phyloP scores from a whole-genome alignment of 2,329 filamentous ascomycete species.

The Fusarium floridanum region DNA sequence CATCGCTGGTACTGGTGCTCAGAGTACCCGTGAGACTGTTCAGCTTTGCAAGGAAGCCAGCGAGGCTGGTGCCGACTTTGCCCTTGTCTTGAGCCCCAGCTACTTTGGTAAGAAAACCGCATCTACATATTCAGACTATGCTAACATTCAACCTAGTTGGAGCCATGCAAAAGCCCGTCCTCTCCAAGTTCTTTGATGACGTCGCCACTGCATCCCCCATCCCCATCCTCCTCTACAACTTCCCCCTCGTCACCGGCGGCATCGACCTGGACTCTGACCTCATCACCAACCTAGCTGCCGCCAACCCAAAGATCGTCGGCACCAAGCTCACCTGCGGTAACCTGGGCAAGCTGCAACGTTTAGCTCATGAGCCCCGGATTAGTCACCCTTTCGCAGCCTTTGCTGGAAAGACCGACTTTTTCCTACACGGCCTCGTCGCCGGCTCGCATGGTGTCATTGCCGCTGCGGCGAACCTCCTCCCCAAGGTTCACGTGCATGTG shows the following conservation, averaged over 20 bases:
- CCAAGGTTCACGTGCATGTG: constrained; percentile 73
- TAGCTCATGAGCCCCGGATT: constrained; percentile 48
- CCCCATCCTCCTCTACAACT: constrained; percentile 75
- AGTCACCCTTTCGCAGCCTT: constrained; percentile 70
- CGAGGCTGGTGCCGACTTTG: constrained; percentile 74
- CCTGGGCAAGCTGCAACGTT: constrained; percentile 68
- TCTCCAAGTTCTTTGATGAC: constrained; percentile 69
- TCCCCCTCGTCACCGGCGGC: constrained; percentile 69
- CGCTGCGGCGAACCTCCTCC: constrained; percentile 77
- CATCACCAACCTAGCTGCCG: constrained; percentile 7
- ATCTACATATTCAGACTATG: not conserved
- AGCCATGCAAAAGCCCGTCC: constrained; percentile 60
- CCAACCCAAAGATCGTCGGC: constrained; percentile 67
- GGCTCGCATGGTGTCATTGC: constrained; percentile 79
- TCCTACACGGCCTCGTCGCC: constrained; percentile 75
- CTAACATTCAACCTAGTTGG: constrained; percentile 2
- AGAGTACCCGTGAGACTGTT: constrained; percentile 77
- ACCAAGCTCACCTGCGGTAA: constrained; percentile 74
- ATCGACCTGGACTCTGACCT: constrained; percentile 70
- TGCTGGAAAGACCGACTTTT: constrained; percentile 80
- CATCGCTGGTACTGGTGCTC: constrained; percentile 77
- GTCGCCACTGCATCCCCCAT: constrained; percentile 70
- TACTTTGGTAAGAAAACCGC: constrained; percentile 69
- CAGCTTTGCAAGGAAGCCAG: constrained; percentile 74
- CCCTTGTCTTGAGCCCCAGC: constrained; percentile 75